Evolutionary conservation across 2,329 filamentous ascomycete species (phyloP), one percentile per base, ranked within the genome.

Genomic region (Zymoseptoria pseudotritici): DNA sequence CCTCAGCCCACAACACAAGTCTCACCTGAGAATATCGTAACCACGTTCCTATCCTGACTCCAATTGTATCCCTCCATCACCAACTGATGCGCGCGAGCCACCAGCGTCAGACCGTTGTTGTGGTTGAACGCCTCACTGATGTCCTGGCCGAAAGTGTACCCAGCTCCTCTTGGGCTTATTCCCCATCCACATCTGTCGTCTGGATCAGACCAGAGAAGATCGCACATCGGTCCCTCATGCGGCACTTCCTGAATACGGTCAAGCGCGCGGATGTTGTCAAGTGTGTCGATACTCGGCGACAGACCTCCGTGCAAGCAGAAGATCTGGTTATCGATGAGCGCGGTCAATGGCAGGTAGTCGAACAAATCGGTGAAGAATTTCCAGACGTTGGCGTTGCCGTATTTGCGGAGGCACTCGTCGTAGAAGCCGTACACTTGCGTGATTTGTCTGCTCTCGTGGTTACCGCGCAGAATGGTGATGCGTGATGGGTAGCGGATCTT

Each of bases 21-120:
- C 64, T 63, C 79, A 93, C 90, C 91, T 68, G 92, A 97, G 81
- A 99, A 99, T 72, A 99, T 97, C 46, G 94, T 99, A 63, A 99
- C 94, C 56, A 99, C 94, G 69, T 99, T 97, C 67, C 93, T 82
- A 74, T 97, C 94, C 77, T 97, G 94, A 66, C 92, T 97, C 94
- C 94, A 99, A 76, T 97, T 99, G 78, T 97, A 99, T 54, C 94
- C 94, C 77, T 99, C 94, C 93, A 97, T 99, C 62, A 99, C 94
- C 75, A 99, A 81, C 80, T 99, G 94, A 82, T 99, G 94, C 58
- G 94, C 94, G 77, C 94, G 85, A 62, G 94, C 94, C 73, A 99
- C 95, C 64, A 97, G 82, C 58, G 93, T 97, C 77, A 99, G 80
- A 59, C 92, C 93, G 72, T 99, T 99, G 83, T 97, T 97, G 75